Evolutionary conservation across 208 protist species (phyloP).

Genomic region (Acanthamoeba royreba): DNA sequence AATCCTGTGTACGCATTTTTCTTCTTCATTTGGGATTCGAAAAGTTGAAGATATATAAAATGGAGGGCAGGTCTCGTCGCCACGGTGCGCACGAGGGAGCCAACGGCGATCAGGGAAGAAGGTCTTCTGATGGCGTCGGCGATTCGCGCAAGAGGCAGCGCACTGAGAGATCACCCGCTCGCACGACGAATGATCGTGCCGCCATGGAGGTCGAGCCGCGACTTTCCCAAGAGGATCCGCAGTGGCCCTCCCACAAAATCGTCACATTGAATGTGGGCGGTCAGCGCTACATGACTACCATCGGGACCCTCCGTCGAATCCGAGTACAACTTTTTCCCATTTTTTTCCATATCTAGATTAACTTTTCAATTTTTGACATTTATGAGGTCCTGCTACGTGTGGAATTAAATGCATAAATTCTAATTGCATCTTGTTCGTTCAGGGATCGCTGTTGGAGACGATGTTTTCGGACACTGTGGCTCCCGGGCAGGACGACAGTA

Average conservation of each 20-base stretch:
- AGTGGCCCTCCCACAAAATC: background rate
- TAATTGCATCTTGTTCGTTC: background rate
- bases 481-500: background rate
- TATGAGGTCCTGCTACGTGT: background rate
- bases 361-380: background rate
- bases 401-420: background rate
- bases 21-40: too few species aligned
- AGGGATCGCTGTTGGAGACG: background rate
- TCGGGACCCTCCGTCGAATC: background rate
- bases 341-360: background rate
- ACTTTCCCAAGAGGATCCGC: background rate
- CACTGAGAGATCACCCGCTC: too few species aligned
- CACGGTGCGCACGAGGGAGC: too few species aligned
- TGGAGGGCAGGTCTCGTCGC: too few species aligned
- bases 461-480: background rate
- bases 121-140: too few species aligned
- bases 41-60: too few species aligned
- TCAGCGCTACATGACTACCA: background rate
- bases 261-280: background rate
- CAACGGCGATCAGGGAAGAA: too few species aligned
- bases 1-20: too few species aligned
- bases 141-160: too few species aligned
- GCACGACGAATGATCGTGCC: too few species aligned
- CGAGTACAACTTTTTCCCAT: background rate
- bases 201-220: background rate